A percentile compares a stretch with the other conserved stretches of the same genome.
These are phyloP conservation scores for Pleurotus djamor DNA, from an alignment of 768 basidiomycete species.

Conservation along the genomic window DNA sequence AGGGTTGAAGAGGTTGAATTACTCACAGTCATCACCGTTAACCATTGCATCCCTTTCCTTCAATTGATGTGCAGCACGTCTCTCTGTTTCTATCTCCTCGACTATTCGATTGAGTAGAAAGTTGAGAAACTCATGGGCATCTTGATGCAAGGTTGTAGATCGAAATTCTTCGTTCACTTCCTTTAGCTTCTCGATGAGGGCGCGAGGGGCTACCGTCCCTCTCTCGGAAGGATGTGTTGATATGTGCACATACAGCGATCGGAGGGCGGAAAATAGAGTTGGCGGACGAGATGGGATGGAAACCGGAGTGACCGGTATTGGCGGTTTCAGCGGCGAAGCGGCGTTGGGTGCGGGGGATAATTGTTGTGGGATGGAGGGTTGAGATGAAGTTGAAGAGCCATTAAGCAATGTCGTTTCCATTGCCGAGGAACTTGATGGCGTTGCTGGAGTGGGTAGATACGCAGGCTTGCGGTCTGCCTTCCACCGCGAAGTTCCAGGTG, in stretches of 20 bases:
- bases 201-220: slow-evolving; percentile 86
- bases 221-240: slow-evolving; percentile 74
- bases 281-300: slow-evolving; percentile 61
- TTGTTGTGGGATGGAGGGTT: background rate
- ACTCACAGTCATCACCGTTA: slow-evolving; percentile 68
- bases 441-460: slow-evolving; percentile 14
- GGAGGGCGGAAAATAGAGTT: slow-evolving; percentile 88
- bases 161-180: slow-evolving; percentile 91
- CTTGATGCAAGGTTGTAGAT: slow-evolving; percentile 85
- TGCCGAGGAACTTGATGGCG: background rate
- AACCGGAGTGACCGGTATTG: slow-evolving; percentile 26
- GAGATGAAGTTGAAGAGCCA: slow-evolving; percentile 12
- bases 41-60: slow-evolving; percentile 28
- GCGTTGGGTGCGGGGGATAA: slow-evolving; percentile 15
- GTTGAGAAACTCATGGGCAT: slow-evolving; percentile 98
- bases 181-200: slow-evolving; percentile 92
- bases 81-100: slow-evolving; percentile 86
- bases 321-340: slow-evolving; percentile 17
- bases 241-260: slow-evolving; percentile 86
- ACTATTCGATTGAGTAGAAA: slow-evolving; percentile 91
- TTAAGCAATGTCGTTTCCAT: slow-evolving; percentile 13
- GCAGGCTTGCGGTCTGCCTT: slow-evolving; percentile 55
- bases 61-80: slow-evolving; percentile 24
- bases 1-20: background rate
- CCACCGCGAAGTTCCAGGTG: slow-evolving; percentile 40